Conservation (phyloP, 768 basidiomycete genomes). For the Boletus tomentosulus region DNA sequence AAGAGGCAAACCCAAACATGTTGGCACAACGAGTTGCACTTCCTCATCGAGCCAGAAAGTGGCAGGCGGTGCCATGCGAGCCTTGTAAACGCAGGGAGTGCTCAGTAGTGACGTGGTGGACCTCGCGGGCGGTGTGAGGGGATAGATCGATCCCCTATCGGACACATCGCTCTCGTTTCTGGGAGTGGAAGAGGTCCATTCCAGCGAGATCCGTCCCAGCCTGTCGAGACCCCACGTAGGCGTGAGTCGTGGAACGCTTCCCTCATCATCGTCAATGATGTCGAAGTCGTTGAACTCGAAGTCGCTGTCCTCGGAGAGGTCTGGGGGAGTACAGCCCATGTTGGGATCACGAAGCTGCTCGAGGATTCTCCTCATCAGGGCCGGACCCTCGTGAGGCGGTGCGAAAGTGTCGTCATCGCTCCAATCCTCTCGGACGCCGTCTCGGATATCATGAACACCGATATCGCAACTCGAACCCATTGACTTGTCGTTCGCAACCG, state of each 20-base stretch:
- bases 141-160: no score
- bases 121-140: no score
- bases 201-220: not conserved
- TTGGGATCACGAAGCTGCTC: conserved; percentile 9
- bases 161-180: not conserved
- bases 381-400: not conserved
- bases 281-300: not conserved
- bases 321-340: conserved; percentile 3
- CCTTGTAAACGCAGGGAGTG: no score
- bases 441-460: not conserved
- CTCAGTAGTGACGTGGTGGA: no score
- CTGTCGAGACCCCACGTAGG: not conserved
- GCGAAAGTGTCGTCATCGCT: not conserved
- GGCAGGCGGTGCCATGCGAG: not conserved
- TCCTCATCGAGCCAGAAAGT: not conserved
- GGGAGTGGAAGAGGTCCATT: not conserved
- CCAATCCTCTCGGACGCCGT: no score
- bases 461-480: not conserved
- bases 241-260: not conserved
- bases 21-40: not conserved
- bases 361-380: conserved; percentile 13
- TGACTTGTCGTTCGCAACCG: not conserved
- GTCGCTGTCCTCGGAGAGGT: conserved; percentile 2
- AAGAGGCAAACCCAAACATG: not conserved
- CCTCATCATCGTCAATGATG: not conserved